Evolutionary conservation across 2,329 filamentous ascomycete species (phyloP).

Genomic region (Xylariaceae sp.): DNA sequence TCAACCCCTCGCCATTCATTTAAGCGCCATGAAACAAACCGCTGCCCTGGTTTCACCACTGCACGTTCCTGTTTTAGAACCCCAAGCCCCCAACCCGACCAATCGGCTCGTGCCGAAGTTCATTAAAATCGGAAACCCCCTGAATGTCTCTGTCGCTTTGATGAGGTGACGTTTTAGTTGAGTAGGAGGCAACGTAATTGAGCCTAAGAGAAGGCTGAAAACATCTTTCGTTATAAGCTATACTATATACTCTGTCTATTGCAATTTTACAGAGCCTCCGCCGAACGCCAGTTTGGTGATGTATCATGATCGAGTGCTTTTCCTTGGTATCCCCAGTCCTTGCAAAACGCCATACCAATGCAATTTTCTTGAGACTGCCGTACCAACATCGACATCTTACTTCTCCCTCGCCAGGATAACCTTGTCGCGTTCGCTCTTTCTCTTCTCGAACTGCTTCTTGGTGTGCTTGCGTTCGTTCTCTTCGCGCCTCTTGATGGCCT

Average conservation of each 20-base stretch:
- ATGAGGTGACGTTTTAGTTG: no score
- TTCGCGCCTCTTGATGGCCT: slow-evolving; percentile 81
- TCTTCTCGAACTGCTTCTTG: slow-evolving; percentile 72
- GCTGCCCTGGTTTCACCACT: slow-evolving; percentile 23
- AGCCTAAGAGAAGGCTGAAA: no score
- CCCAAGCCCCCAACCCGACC: slow-evolving; percentile 1
- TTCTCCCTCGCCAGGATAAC: slow-evolving; percentile 70
- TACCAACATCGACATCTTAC: slow-evolving; percentile 29
- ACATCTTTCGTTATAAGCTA: no score
- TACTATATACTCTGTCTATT: no score
- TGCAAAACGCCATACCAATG: slow-evolving; percentile 25
- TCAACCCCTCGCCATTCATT: slow-evolving; percentile 9
- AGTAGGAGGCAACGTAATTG: no score
- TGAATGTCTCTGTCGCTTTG: neutral
- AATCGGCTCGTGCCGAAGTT: slow-evolving; percentile 22
- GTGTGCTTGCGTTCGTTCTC: slow-evolving; percentile 93
- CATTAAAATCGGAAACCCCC: neutral
- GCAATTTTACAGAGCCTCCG: no score
- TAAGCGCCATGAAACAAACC: slow-evolving; percentile 25
- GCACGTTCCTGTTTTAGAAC: slow-evolving; percentile 3
- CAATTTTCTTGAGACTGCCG: slow-evolving; percentile 8
- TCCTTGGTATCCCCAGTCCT: slow-evolving; percentile 18
- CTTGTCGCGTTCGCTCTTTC: slow-evolving; percentile 84
- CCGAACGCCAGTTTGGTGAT: no score
- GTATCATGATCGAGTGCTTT: no score